Evolutionary conservation across 1,139 yeast species (phyloP).

Genomic region (Hyphopichia buzzinii): DNA sequence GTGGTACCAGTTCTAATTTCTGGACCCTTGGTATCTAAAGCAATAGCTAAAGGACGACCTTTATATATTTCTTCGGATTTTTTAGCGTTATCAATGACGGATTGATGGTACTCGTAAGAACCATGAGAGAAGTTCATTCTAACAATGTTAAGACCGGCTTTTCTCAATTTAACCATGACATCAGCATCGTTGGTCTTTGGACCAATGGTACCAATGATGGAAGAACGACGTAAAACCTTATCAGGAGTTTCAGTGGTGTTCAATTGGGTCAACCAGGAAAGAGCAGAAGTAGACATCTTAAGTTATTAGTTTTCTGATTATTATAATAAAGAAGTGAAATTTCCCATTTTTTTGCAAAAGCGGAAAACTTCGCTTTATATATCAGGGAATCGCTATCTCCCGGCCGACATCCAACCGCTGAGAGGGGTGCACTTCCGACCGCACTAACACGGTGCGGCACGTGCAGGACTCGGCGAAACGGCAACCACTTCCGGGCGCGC

Average conservation of each 20-base stretch:
- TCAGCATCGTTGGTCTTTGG: slow-evolving; percentile 95
- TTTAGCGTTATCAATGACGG: slow-evolving; percentile 94
- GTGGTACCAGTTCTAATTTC: slow-evolving; percentile 99
- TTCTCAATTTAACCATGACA: slow-evolving; percentile 80
- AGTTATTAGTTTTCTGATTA: not conserved
- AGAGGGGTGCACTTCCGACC: not conserved
- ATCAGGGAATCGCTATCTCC: not conserved
- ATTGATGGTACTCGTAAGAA: slow-evolving; percentile 92
- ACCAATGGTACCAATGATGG: slow-evolving; percentile 97
- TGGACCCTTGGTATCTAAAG: slow-evolving; percentile 99
- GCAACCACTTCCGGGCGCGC: not conserved
- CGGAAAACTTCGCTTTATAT: not conserved
- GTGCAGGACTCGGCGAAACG: not conserved
- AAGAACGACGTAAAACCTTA: slow-evolving; percentile 85
- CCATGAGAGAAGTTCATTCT: slow-evolving; percentile 99
- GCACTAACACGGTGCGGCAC: not conserved
- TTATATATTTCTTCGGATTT: slow-evolving; percentile 85
- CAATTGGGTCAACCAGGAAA: slow-evolving; percentile 78
- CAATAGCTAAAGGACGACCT: slow-evolving; percentile 97
- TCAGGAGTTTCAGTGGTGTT: slow-evolving; percentile 79
- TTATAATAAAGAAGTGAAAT: not conserved
- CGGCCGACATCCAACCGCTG: slow-evolving; percentile 3
- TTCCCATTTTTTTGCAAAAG: not conserved
- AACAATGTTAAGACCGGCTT: slow-evolving; percentile 95
- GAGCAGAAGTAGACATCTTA: slow-evolving; percentile 32